Evolutionary conservation across 805 yeast species (phyloP), one percentile per base, ranked within the genome.

Genomic region (Candida chauliodis): DNA sequence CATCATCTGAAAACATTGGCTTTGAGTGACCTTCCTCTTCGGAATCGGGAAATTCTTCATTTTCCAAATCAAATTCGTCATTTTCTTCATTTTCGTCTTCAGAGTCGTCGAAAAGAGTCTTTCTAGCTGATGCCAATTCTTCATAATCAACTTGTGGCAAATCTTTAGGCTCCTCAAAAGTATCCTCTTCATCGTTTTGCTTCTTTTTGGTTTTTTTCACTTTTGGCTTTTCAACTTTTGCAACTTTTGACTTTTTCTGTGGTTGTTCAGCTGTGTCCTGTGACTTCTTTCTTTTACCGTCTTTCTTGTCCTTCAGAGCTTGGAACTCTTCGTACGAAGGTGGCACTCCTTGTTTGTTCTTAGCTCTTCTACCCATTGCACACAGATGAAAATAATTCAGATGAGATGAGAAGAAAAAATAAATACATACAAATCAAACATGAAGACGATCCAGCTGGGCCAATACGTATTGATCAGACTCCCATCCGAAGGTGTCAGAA

Each of bases 261-360:
- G 30, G 25, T 16, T 39, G 48, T 13, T 37, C 36, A n/a, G 9
- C 9, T n/a, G 36, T 48, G 13, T 30, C 36, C 11, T 20, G 21
- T 14, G 36, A 14, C 52, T 56, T 56, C 53, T 55, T 63, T 42
- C 60, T 59, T 42, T 56, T 60, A 24, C 47, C 46, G 36, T 67
- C 71, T 52, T 66, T 76, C 44, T 73, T 72, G 22, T 48, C 53
- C 48, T 59, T 64, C 20, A 49, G 50, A 11, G 61, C 63, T 48
- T 78, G 78, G 59, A 90, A 81, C 54, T 91, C 96, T 31, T 91
- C 98, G 45, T 81, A 69, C 5, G 89, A 58, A 24, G 96, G 96
- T 50, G 98, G 98, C 42, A 76, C 85, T 32, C 88, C 93, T 68
- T 91, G 98, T 73, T 87, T 91, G 54, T 87, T 84, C 64, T 84